Evolutionary conservation across 257 asterid genomes (phyloP), one percentile per base, ranked within the genome.

Genomic region (Penstemon barbatus): DNA sequence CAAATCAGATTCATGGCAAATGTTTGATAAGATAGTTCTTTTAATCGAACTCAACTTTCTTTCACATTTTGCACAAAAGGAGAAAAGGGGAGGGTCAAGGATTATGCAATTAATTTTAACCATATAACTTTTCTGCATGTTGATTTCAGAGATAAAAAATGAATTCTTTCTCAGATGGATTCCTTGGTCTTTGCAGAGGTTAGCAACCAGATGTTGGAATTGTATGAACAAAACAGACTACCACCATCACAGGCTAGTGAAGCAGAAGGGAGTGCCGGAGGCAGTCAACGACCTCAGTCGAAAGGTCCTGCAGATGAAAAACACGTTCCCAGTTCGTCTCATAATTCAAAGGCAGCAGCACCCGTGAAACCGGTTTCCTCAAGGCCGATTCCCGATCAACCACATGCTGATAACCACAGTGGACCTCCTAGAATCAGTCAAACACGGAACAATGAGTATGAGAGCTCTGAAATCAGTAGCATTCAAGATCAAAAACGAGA

Each of bases 141-240:
- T 58, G 18, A 67, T 44, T 45, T 43, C 77, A 25, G 33, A 25
- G 33, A 25, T 25, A 25, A 25, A 25, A 25, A 25, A 46, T 11
- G 63, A 57, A 4, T 37, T 46, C 7, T 39, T 11, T 11, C 45
- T 49, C 65, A 61, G 69, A 57, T 11, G 38, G 61, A 61, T 6
- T 42, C 13, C 50, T 43, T 77, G 7, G 80, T 76, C 52, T 74
- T 83, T 89, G 89, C 96, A 91, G 98, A 85, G 84, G 96, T 91
- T 44, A 91, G 98, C 93, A 91, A 91, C 77, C 96, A 91, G 79
- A 87, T 91, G 98, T 79, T 89, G 65, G 96, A 91, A 74, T 48
- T 91, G 69, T 91, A 91, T 46, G 96, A 91, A 69, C 96, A 89
- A 69, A 87, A 84, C 63, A 77, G 83, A 74, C 76, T 83, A 73